Evolutionary conservation across 2,329 filamentous ascomycete species (phyloP).

Genomic region (Alternaria sp.): DNA sequence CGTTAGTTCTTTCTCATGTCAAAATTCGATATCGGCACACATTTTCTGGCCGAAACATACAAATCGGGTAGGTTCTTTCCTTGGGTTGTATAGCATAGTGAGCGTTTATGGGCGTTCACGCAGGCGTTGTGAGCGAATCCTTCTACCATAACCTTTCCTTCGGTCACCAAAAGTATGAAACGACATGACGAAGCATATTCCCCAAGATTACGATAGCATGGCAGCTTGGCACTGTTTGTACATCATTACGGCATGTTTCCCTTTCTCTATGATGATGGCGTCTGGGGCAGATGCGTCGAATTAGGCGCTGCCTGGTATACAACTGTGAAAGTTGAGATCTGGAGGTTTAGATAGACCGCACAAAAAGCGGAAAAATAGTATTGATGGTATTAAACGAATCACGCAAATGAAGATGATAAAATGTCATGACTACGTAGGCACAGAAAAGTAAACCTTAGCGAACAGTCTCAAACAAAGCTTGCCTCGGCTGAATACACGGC

Average conservation of each 20-base stretch:
- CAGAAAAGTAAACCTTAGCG: background rate
- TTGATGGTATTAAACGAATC: slow-evolving; percentile 5
- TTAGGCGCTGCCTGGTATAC: slow-evolving; percentile 5
- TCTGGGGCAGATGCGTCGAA: slow-evolving; percentile 3
- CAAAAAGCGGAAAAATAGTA: slow-evolving; percentile 20
- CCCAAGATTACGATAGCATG: slow-evolving; percentile 37
- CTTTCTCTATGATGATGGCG: slow-evolving; percentile 15
- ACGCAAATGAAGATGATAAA: background rate
- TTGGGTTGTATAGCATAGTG: slow-evolving; percentile 47
- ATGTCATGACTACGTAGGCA: background rate
- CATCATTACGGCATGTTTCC: slow-evolving; percentile 25
- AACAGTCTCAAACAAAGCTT: background rate
- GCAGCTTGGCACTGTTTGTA: slow-evolving; percentile 29
- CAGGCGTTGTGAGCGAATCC: slow-evolving; percentile 30
- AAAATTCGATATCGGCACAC: slow-evolving; percentile 15
- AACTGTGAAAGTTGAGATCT: background rate
- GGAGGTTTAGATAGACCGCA: slow-evolving; percentile 18
- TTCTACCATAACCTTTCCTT: slow-evolving; percentile 22
- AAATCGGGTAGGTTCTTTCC: slow-evolving; percentile 28
- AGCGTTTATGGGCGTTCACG: slow-evolving; percentile 44
- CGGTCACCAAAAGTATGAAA: slow-evolving; percentile 42
- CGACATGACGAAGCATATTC: slow-evolving; percentile 41
- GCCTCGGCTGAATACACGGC: background rate
- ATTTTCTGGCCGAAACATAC: slow-evolving; percentile 16
- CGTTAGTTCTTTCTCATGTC: slow-evolving; percentile 11